Conservation (phyloP, 2,329 filamentous ascomycete species). For the Bipolaris zeicola region DNA sequence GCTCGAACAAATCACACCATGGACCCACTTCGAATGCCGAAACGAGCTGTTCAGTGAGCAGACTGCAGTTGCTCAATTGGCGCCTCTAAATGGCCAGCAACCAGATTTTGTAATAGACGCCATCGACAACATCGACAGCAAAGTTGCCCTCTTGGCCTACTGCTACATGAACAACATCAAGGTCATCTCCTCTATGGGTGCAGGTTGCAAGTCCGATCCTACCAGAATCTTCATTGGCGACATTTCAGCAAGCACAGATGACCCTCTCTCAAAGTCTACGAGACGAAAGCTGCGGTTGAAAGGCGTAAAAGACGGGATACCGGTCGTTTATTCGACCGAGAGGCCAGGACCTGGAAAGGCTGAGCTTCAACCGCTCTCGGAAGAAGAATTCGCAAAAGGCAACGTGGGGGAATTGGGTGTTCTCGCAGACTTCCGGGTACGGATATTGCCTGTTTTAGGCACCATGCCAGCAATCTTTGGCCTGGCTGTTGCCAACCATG, state of each 20-base stretch:
- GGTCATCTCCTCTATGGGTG: constrained; percentile 95
- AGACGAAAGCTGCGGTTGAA: constrained; percentile 75
- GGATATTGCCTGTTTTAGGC: constrained; percentile 92
- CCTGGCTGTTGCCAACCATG: constrained; percentile 87
- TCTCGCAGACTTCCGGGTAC: constrained; percentile 87
- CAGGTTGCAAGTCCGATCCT: constrained; percentile 86
- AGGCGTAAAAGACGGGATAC: constrained; percentile 83
- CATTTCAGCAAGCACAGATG: constrained; percentile 85
- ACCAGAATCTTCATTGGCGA: constrained; percentile 90
- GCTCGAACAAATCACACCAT: constrained; percentile 85
- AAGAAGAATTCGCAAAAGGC: constrained; percentile 87
- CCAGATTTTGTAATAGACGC: constrained; percentile 95
- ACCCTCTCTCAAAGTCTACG: constrained; percentile 84
- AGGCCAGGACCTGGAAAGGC: constrained; percentile 90
- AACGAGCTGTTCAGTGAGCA: constrained; percentile 80
- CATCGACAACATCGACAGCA: constrained; percentile 98
- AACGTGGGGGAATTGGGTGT: constrained; percentile 85
- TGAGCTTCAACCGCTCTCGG: constrained; percentile 80
- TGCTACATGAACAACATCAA: constrained; percentile 78
- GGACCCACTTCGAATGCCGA: constrained; percentile 85
- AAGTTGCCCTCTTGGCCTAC: constrained; percentile 87
- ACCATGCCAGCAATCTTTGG: constrained; percentile 98
- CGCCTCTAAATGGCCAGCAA: constrained; percentile 67
- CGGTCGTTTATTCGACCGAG: constrained; percentile 91
- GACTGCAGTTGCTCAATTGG: constrained; percentile 70